phyloP scores from a whole-genome alignment of 805 yeast species.

The Barnettozyma wickerhamii region DNA sequence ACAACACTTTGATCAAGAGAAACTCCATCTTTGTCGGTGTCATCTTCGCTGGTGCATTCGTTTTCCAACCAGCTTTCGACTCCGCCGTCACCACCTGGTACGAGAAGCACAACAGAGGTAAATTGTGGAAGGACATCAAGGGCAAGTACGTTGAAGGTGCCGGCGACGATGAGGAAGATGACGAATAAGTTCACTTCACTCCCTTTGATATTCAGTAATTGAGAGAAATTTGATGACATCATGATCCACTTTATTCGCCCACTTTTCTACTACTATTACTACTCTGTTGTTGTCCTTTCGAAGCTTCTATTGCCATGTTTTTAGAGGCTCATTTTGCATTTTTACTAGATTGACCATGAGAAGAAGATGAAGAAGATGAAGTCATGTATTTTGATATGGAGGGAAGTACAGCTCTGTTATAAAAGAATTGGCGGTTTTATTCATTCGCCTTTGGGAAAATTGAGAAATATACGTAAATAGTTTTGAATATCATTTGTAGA shows the following conservation, averaged over 20 bases:
- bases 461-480: conserved; percentile 11
- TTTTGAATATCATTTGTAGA: no score
- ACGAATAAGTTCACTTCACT: conserved; percentile 34
- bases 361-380: background rate
- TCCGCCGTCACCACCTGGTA: conserved; percentile 63
- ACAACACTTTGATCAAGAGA: conserved; percentile 78
- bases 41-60: conserved; percentile 78
- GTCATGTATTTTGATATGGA: background rate
- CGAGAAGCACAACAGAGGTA: conserved; percentile 77
- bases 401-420: no score
- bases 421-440: no score
- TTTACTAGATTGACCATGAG: no score
- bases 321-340: no score
- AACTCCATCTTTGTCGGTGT: conserved; percentile 85
- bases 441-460: background rate
- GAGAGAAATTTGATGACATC: no score
- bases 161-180: conserved; percentile 54
- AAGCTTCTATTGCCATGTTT: background rate
- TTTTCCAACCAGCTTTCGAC: conserved; percentile 77
- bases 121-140: conserved; percentile 81
- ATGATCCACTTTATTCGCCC: no score
- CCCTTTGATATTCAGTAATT: no score
- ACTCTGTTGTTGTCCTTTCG: background rate
- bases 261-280: no score
- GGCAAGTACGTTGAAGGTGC: conserved; percentile 52